Conservation (phyloP, 2,329 filamentous ascomycete genomes). For the Camillea tinctor region DNA sequence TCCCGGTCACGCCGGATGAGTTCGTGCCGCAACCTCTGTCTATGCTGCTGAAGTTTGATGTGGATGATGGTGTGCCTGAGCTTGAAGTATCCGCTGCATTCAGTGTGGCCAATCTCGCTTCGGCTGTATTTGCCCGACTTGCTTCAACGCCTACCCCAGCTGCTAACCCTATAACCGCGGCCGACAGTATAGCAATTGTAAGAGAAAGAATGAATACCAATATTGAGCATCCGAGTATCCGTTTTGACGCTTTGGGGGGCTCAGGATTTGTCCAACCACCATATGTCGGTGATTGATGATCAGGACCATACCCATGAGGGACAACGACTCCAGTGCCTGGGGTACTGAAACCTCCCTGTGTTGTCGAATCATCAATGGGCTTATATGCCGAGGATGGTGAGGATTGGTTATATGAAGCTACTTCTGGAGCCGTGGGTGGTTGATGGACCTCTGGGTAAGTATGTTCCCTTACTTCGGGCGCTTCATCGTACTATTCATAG, state of each 20-base stretch:
- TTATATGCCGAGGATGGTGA: slow-evolving; percentile 16
- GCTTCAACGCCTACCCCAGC: slow-evolving; percentile 44
- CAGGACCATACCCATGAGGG: slow-evolving; percentile 19
- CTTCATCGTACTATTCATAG: slow-evolving; percentile 29
- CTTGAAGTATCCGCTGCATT: slow-evolving; percentile 23
- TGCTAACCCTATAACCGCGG: slow-evolving; percentile 44
- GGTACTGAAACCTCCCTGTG: slow-evolving; percentile 13
- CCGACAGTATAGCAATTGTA: slow-evolving; percentile 40
- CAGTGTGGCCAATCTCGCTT: slow-evolving; percentile 31
- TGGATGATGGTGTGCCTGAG: slow-evolving; percentile 18
- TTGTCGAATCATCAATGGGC: slow-evolving; percentile 13
- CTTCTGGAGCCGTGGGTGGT: slow-evolving; percentile 27
- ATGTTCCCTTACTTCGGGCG: slow-evolving; percentile 29
- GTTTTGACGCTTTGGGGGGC: slow-evolving; percentile 13
- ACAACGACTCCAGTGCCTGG: slow-evolving; percentile 10
- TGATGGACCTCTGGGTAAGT: slow-evolving; percentile 31
- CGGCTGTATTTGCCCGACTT: slow-evolving; percentile 38
- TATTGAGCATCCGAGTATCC: slow-evolving; percentile 37
- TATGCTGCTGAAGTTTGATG: slow-evolving; percentile 31
- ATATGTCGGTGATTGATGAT: slow-evolving; percentile 14
- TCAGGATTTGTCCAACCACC: slow-evolving; percentile 13
- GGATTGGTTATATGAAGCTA: slow-evolving; percentile 13
- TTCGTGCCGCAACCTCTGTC: slow-evolving; percentile 41
- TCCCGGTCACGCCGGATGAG: slow-evolving; percentile 36
- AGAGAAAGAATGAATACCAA: slow-evolving; percentile 41